Base-by-base conservation (phyloP, 2,329 filamentous ascomycete genomes). In the Phoma sp. region DNA sequence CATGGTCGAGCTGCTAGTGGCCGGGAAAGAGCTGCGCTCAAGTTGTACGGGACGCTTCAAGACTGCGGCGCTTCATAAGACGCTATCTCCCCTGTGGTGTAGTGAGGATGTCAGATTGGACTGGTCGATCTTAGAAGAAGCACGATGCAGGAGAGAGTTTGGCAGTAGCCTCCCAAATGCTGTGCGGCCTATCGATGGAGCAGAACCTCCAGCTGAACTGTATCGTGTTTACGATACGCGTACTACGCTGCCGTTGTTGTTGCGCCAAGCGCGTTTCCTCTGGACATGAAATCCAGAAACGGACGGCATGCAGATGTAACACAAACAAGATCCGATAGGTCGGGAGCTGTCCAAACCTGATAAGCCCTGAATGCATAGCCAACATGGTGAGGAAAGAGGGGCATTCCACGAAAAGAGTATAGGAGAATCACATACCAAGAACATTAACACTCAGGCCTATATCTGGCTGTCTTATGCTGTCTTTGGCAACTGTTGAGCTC, bases 401-500 rank as follows among this genome's bases (percentile, higher is more conserved):
- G 18, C 18, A 18, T 18, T 18, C 18, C 18, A 18, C 18, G 18
- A 18, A 18, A 18, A 18, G 18, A 18, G 18, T 18, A 18, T 18
- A 18, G 18, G 18, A 18, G 18, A 18, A 18, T 18, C 27, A 9
- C 27, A 29, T 9, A 7, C 27, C 9, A 9, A 57, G 52, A 59
- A 62, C 52, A 29, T 57, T 23, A 32, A 29, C 49, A 43, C 39
- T 46, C 47, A 41, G 44, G 39, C 47, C 61, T 62, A 60, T 60
- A 61, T 51, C 45, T 47, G 29, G 42, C 42, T 38, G 4, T 49
- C 29, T 54, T 46, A 59, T 55, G 46, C 44, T 54, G 44, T 58
- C 50, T 54, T 41, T 55, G 52, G 33, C 40, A 47, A 29, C 49
- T 52, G 62, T 63, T 60, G 57, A 62, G 54, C 53, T 58, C 58